phyloP scores from a whole-genome alignment of 148 eudicot species.

The Oxyria digyna region DNA sequence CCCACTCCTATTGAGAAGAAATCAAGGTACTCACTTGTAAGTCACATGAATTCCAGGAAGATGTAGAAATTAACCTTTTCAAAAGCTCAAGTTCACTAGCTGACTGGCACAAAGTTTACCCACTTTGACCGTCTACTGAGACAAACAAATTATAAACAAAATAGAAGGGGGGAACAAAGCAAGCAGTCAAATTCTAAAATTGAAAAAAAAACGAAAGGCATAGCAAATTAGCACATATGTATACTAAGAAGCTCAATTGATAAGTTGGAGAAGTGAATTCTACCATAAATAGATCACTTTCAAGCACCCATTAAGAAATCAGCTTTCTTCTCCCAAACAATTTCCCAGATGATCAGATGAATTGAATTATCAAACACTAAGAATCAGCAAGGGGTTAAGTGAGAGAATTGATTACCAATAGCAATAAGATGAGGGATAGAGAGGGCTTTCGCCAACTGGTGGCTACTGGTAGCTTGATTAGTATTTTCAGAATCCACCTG shows the following conservation, averaged over 20 bases:
- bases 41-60: neutral
- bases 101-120: no score
- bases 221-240: neutral
- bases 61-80: neutral
- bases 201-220: neutral
- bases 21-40: neutral
- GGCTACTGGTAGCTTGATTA: slow-evolving; percentile 28
- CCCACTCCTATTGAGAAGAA: slow-evolving; percentile 58
- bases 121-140: neutral
- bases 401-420: slow-evolving; percentile 39
- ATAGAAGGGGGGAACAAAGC: no score
- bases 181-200: neutral
- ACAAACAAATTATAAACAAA: neutral
- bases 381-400: neutral
- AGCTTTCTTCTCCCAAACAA: neutral
- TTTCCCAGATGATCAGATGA: neutral
- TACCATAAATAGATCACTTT: neutral
- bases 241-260: neutral
- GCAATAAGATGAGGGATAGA: slow-evolving; percentile 72
- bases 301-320: neutral
- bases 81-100: neutral
- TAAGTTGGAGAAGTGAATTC: neutral
- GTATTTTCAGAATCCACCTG: slow-evolving; percentile 62
- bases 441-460: slow-evolving; percentile 66
- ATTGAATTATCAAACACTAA: neutral